Percentiles rank a stretch among this genome's conserved stretches.
phyloP scores from a whole-genome alignment of 768 basidiomycete species.

The Psilocybe tampanensis region DNA sequence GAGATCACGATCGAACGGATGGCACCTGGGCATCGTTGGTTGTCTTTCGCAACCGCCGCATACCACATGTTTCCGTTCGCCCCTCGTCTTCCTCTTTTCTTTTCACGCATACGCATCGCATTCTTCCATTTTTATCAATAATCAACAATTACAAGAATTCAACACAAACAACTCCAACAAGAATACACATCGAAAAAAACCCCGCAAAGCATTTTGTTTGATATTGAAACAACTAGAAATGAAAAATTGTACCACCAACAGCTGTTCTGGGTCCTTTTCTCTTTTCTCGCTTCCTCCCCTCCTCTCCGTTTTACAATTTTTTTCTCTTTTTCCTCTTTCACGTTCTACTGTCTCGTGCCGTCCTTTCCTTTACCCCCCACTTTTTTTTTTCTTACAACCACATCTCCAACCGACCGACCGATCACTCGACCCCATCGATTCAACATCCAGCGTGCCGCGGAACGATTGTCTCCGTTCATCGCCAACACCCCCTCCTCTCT shows the following conservation, averaged over 20 bases:
- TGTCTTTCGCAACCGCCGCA: too few relatives aligned
- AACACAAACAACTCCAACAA: not conserved
- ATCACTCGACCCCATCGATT: not conserved
- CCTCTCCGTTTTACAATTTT: not conserved
- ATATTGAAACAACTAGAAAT: not conserved
- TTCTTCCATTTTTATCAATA: not conserved
- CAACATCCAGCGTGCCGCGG: too few relatives aligned
- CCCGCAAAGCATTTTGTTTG: not conserved
- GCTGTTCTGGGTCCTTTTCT: not conserved
- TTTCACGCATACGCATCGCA: not conserved
- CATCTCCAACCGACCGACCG: not conserved
- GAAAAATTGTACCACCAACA: slow-evolving; percentile 1
- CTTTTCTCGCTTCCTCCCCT: not conserved
- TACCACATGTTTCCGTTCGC: not conserved
- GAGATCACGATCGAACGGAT: not conserved
- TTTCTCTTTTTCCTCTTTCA: not conserved
- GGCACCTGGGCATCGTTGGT: too few relatives aligned
- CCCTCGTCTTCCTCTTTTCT: not conserved
- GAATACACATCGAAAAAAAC: not conserved
- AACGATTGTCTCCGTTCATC: too few relatives aligned
- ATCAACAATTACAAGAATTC: not conserved
- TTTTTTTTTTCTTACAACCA: not conserved
- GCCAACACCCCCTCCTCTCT: too few relatives aligned
- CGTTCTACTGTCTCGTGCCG: too few relatives aligned
- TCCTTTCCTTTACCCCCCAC: not conserved